A percentile compares a stretch with the other conserved stretches of the same genome.
These are phyloP conservation scores for Fusarium lyarnte DNA, from an alignment of 2,329 filamentous ascomycete species.

Conservation along the genomic window DNA sequence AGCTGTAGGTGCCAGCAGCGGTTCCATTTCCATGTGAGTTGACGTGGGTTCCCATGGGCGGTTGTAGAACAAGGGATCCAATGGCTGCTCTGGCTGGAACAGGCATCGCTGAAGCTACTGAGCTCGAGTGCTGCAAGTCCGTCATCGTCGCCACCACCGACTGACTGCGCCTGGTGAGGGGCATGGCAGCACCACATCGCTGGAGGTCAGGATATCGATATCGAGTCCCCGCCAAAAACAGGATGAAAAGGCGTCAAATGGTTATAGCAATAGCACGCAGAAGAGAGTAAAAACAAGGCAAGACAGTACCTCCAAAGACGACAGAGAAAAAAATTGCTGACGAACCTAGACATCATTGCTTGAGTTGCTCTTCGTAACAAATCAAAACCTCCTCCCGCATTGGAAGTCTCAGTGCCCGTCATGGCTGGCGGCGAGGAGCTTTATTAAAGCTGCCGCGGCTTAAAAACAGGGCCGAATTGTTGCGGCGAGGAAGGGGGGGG, in stretches of 20 bases:
- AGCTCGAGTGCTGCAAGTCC: constrained; percentile 29
- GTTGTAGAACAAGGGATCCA: constrained; percentile 25
- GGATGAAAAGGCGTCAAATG: constrained; percentile 19
- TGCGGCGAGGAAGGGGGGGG: constrained; percentile 33
- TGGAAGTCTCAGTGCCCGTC: constrained; percentile 60
- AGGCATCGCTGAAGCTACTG: constrained; percentile 29
- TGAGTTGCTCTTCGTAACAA: constrained; percentile 69
- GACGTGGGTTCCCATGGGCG: constrained; percentile 33
- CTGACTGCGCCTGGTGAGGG: constrained; percentile 20
- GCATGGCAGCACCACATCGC: constrained; percentile 20
- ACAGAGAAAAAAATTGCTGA: constrained; percentile 42
- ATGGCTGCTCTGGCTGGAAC: constrained; percentile 39
- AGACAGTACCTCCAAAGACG: constrained; percentile 25
- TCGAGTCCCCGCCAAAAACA: not conserved
- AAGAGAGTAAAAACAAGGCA: not conserved
- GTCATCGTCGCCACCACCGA: constrained; percentile 27
- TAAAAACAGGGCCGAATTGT: constrained; percentile 35
- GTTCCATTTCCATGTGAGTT: constrained; percentile 31
- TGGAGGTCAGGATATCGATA: constrained; percentile 17
- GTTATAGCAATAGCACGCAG: constrained; percentile 19
- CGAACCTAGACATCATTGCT: constrained; percentile 71
- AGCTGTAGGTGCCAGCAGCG: constrained; percentile 24
- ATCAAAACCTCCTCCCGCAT: constrained; percentile 62
- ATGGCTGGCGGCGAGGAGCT: constrained; percentile 53
- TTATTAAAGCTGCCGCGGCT: constrained; percentile 39